These are phyloP conservation scores for Discostella stelligeroides DNA, from an alignment of 108 stramenopile genomes.

Conservation along the genomic window DNA sequence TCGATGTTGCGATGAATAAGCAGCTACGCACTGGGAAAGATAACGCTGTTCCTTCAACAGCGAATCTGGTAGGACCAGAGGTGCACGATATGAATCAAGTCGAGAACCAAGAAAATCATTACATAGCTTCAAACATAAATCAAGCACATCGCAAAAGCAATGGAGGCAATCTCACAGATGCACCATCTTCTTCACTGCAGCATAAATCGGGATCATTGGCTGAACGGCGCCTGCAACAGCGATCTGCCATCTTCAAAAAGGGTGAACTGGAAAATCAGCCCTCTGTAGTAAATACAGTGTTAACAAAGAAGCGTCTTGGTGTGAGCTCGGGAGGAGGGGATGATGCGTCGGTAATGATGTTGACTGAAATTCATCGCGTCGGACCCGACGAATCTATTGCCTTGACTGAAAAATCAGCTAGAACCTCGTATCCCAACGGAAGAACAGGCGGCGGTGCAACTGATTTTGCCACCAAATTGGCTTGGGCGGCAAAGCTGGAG, in stretches of 20 bases:
- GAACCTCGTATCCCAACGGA: not conserved
- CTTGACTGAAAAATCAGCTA: not conserved
- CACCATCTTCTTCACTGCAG: not conserved
- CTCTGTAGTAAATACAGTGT: not conserved
- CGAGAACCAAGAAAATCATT: not conserved
- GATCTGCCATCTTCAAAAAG: conserved; percentile 6
- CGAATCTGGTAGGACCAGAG: no score
- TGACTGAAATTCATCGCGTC: not conserved
- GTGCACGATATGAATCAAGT: no score
- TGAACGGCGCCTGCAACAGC: not conserved
- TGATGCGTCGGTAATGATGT: not conserved
- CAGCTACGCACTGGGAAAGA: no score
- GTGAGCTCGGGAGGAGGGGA: not conserved
- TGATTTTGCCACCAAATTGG: not conserved
- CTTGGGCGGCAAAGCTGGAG: conserved; percentile 7
- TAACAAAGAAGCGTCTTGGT: not conserved
- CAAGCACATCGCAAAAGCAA: no score
- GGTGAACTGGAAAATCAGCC: not conserved
- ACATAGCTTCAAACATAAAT: not conserved
- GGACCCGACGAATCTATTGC: not conserved
- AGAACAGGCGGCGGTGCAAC: not conserved
- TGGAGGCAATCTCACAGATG: no score
- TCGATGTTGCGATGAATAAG: no score
- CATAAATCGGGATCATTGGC: not conserved
- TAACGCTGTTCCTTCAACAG: no score